Base-by-base conservation (phyloP, 108 stramenopile species). In the Cyclotella baltica region DNA sequence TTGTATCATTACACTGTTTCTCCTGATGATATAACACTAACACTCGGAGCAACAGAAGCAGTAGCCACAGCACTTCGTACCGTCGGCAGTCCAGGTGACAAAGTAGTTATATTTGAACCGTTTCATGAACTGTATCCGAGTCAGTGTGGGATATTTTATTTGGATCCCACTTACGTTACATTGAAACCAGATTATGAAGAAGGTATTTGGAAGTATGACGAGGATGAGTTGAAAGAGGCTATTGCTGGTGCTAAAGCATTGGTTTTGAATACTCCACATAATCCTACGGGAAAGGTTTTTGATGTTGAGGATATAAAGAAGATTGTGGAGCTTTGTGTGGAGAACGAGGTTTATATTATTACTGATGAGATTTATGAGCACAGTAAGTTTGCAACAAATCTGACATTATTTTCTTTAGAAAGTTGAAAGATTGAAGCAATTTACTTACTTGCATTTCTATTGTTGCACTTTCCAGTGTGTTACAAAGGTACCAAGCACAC, bases 251-350 rank as follows among this genome's bases (percentile, higher is more conserved):
- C 90, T 13, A 86, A 75, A 33, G 83, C 92, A 22, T 67, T 97
- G 55, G 73, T 98, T 10, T 51, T 98, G 50, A 98, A 98, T 87
- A 89, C 95, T 15, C 97, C 98, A 0, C 98, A 98, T 90, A 98
- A 98, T 73, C 98, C 98, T 3, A 97, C 98, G 37, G 98, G 95
- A 47, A 96, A 96, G 77, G 89, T 96, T 22, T 97, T 96, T 64
- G 70, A 86, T 2, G 37, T 56, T 25, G 69, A 83, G 16, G 96
- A 98, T 80, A 71, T 98, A 43, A 72, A 87, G 47, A 75, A 71
- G 55, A 90, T 98, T 57, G 84, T 86, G 6, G 47, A 77, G 5
- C 69, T 89, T 29, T 89, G 89, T 67, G 33, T 78, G 23, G 64
- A 88, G 83, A 73, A 89, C 64, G 77, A 84, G 64, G 86, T 88